A percentile compares a stretch with the other conserved stretches of the same genome.
Evolutionary conservation across 495 filamentous ascomycete genomes (phyloP).

Genomic region (Tuber borchii): DNA sequence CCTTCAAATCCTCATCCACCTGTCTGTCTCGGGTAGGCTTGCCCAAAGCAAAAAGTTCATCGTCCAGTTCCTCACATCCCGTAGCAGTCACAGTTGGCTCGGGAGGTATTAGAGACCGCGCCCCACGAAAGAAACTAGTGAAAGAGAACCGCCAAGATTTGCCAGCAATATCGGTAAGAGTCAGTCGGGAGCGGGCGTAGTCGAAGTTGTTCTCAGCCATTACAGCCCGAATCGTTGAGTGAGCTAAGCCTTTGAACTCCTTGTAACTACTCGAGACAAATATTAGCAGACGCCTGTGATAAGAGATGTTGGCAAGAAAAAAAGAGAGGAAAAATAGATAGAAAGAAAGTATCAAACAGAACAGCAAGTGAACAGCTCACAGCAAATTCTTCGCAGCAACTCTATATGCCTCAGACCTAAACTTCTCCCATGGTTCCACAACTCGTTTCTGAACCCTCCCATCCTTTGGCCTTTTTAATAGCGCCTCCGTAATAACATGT

Average conservation of each 20-base stretch:
- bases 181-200: constrained; percentile 69
- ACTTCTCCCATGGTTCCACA: constrained; percentile 58
- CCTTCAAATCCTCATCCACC: constrained; percentile 54
- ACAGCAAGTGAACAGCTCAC: constrained; percentile 26
- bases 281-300: neutral
- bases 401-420: constrained; percentile 68
- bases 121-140: constrained; percentile 61
- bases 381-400: constrained; percentile 57
- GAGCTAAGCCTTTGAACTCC: constrained; percentile 76
- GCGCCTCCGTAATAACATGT: constrained; percentile 74
- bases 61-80: constrained; percentile 69
- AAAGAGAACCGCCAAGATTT: constrained; percentile 84
- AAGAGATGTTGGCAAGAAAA: neutral
- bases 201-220: constrained; percentile 86
- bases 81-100: constrained; percentile 64
- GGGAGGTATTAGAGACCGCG: constrained; percentile 51
- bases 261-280: constrained; percentile 48
- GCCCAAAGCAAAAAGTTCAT: constrained; percentile 64
- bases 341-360: neutral
- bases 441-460: constrained; percentile 23
- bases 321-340: neutral
- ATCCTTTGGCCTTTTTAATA: constrained; percentile 55
- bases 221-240: constrained; percentile 76
- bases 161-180: constrained; percentile 63
- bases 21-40: constrained; percentile 51